Base-by-base conservation (phyloP, 164 flowering plant genomes). In the Chimonanthus praecox region DNA sequence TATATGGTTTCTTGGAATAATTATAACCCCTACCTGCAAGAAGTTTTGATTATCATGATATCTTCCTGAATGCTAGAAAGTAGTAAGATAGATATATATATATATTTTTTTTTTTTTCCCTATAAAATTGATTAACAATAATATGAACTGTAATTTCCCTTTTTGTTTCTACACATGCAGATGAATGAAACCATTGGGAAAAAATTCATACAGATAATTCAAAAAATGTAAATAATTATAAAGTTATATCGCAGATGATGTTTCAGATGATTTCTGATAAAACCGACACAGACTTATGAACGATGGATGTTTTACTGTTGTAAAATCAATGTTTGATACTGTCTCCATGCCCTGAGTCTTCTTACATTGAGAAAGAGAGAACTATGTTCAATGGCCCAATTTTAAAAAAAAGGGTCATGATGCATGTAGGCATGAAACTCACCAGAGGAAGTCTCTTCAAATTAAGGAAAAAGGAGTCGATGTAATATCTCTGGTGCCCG, bases 361-460 rank as follows among this genome's bases (percentile, higher is more conserved):
- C 60, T 11, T 54, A 11, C 60, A 54, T 54, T 54, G 60, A 13
- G 16, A 54, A 54, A n/a, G 60, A n/a, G 16, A 54, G n/a, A 10
- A 54, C 16, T 11, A 13, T 54, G 60, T 54, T 54, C 60, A 54
- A n/a, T n/a, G 16, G 16, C 16, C 16, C 16, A 13, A 54, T 5
- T 11, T 66, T 3, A 46, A 46, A 66, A 2, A 16, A 6, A 6
- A 66, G 13, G 68, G 45, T 13, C 11, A 43, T 43, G 68, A 65
- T 44, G 68, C 47, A 16, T 15, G 33, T 69, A 4, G 4, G 48
- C 21, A 16, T 49, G 33, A 68, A 77, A 69, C 85, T 84, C 83
- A 93, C 99, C 87, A 95, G 81, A 20, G 99, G 99, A 66, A 95
- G 94, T 75, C 96, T 86, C 84, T 89, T 89, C 8, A 95, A 79